Evolutionary conservation across 1,284 basidiomycete genomes (phyloP), one percentile per base, ranked within the genome.

Genomic region (Heterobasidion annosum): DNA sequence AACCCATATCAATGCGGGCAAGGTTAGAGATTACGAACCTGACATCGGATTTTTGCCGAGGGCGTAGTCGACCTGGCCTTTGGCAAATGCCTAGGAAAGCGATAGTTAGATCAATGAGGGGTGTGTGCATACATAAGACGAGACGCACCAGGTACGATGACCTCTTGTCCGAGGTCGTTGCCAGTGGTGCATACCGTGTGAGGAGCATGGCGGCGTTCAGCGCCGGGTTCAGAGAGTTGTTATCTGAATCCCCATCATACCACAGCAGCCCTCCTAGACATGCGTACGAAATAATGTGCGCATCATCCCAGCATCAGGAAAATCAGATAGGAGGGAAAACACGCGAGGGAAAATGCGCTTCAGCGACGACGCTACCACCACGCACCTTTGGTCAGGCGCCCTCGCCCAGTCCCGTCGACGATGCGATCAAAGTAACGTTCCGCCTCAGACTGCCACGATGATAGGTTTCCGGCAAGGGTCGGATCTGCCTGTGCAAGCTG

Each of bases 41-140:
- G 81, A 83, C 89, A 93, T 93, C 1, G 90, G 85, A 65, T 96
- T 96, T 52, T 86, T 81, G 43, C 94, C 94, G 1, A 97, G 76
- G 4, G 76, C 75, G 65, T 97, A 98, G 64, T 88, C 78, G 25
- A 95, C 63, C 67, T 97, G 93, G 47, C 68, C 70, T 62, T 85
- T 77, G 0, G 91, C 88, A 62, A 88, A 93, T 32, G 72, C 67
- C 81, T 88, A 56, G 25, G 50, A 34, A n/a, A 34, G 35, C 25
- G 25, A 25, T 25, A 25, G 1, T 25, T 25, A 25, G 37, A 40
- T 40, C 37, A 8, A n/a, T 10, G 0, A 2, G 37, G 1, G 6
- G 37, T 12, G 37, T 10, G 37, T 12, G 37, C 2, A n/a, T 40
- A 40, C 3, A 40, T 40, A n/a, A 1, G 25, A 48, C 54, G n/a